Evolutionary conservation across 1,284 basidiomycete genomes (phyloP).

Genomic region (Moesziomyces globuligerus): DNA sequence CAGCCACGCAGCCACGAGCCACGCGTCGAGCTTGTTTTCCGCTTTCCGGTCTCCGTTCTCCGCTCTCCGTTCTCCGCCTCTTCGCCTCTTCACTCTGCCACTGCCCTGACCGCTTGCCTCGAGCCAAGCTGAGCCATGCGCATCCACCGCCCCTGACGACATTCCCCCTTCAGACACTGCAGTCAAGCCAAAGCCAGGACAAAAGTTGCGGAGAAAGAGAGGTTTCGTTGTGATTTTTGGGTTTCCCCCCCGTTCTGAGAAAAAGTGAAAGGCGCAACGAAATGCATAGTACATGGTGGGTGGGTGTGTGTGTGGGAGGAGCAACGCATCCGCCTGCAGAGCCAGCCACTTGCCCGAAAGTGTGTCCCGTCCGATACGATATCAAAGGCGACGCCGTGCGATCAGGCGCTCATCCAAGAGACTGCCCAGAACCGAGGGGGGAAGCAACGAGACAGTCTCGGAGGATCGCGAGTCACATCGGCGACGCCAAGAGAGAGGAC

Average conservation of each 20-base stretch:
- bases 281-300: constrained; percentile 43
- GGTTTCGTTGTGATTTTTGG: constrained; percentile 35
- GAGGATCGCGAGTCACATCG: constrained; percentile 13
- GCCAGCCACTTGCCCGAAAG: neutral
- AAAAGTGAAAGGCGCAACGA: constrained; percentile 10
- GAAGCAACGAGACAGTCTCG: constrained; percentile 16
- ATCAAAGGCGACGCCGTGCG: neutral
- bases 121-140: no score
- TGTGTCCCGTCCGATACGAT: neutral
- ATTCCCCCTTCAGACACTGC: no score
- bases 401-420: neutral
- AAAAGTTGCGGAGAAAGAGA: constrained; percentile 14
- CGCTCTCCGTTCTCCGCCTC: no score
- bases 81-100: no score
- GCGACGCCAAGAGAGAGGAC: neutral
- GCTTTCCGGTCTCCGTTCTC: no score
- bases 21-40: no score
- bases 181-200: no score
- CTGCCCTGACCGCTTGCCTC: no score
- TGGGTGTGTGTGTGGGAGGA: constrained; percentile 2
- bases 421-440: constrained; percentile 42
- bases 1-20: no score
- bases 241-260: constrained; percentile 44
- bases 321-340: neutral
- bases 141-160: no score